Conservation (phyloP, 2,329 filamentous ascomycete genomes). For the Sporothrix schenckii region DNA sequence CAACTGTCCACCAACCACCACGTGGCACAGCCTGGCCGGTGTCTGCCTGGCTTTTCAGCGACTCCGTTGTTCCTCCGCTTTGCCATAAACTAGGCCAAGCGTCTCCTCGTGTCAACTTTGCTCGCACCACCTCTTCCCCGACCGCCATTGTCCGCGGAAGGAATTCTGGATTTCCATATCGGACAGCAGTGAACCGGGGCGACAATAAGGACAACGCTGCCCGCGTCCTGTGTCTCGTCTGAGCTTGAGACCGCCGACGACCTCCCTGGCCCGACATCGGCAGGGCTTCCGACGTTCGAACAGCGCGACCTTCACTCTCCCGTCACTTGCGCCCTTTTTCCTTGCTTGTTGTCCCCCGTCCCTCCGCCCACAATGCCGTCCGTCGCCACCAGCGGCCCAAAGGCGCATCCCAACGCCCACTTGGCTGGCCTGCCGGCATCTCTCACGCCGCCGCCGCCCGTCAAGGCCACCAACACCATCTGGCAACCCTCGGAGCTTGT, state of each 20-base stretch:
- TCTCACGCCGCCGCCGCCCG: background rate
- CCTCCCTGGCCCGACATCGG: background rate
- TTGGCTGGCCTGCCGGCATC: conserved; percentile 4
- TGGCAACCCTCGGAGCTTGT: background rate
- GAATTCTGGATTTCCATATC: background rate
- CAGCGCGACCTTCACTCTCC: background rate
- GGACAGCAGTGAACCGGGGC: background rate
- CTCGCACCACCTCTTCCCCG: background rate
- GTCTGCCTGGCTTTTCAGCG: background rate
- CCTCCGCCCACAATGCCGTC: conserved; percentile 9
- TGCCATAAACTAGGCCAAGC: background rate
- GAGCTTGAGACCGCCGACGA: background rate
- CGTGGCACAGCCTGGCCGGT: conserved; percentile 2
- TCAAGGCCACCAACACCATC: background rate
- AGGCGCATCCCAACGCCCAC: conserved; percentile 22
- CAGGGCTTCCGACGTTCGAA: background rate
- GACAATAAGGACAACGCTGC: background rate
- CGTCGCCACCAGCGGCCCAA: background rate
- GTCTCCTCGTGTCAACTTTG: background rate
- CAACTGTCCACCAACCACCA: conserved; percentile 18
- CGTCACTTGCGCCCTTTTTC: background rate
- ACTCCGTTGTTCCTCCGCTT: background rate
- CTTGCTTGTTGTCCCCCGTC: background rate
- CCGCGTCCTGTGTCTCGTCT: background rate
- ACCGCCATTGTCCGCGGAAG: background rate